Evolutionary conservation across 805 yeast species (phyloP), one percentile per base, ranked within the genome.

Genomic region (Nakazawaea anatomiae): DNA sequence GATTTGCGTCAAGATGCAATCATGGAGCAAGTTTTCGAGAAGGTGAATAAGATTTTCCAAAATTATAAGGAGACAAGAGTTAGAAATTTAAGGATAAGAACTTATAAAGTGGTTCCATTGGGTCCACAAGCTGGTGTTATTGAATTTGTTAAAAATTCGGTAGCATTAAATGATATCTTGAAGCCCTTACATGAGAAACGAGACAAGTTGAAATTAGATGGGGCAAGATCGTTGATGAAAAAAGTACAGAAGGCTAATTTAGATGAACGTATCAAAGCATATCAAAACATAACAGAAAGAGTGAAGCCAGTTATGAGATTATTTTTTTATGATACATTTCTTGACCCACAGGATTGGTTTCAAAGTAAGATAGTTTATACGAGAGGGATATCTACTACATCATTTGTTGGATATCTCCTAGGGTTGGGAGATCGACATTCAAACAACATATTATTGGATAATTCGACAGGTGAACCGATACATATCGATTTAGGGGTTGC

Each of bases 401-500:
- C 97, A 1, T 85, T 95, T 45, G 84, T 90, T 27, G 99, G 99
- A 0, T 76, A 88, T 64, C 73, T 94, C 11, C 70, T 94, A 41
- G 99, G 99, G 0, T 73, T 94, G 5, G 99, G 99, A 5, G 99
- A 94, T 64, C 73, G 99, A 31, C 99, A 94, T 66, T 80, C 96
- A 63, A 90, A 90, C 64, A 94, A 94, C 63, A 85, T 94, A 39
- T 66, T 94, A 44, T 62, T 94, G n/a, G 97, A 94, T 64, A 73
- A 74, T 46, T 60, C 64, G n/a, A 76, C 88, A 0, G 98, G 98
- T 0, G 97, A 91, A 58, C 96, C 97, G 0, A 83, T 94, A 29
- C 99, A 95, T 63, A 95, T 94, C 57, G 99, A 94, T 65, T 70
- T 94, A 14, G 99, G 99, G 0, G 91, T 94, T 43, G 95, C 98